Conservation (phyloP, 2,329 filamentous ascomycete genomes). For the Cladosporium sp. region DNA sequence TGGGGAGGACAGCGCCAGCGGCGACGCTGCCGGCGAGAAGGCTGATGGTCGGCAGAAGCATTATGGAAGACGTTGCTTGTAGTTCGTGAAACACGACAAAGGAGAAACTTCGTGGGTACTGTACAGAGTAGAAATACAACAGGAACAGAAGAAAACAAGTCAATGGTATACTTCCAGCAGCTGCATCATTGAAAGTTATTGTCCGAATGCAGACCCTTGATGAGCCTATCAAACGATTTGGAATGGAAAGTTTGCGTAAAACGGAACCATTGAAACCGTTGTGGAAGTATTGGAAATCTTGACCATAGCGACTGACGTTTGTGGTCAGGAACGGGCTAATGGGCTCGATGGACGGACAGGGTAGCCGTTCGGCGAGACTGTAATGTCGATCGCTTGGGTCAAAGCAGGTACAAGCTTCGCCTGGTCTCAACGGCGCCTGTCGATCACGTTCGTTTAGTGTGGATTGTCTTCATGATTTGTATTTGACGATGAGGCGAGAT, state of each 20-base stretch:
- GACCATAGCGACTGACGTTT: neutral
- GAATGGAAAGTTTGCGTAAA: neutral
- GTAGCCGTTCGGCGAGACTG: neutral
- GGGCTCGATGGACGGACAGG: neutral
- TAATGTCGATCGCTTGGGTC: neutral
- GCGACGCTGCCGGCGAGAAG: constrained; percentile 1
- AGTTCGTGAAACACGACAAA: neutral
- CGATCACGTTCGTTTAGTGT: neutral
- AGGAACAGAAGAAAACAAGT: neutral
- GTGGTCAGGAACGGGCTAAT: neutral
- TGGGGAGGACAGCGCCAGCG: neutral
- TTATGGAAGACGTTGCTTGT: neutral
- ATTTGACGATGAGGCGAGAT: neutral
- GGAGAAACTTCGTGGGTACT: neutral
- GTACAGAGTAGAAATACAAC: neutral
- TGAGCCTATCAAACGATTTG: neutral
- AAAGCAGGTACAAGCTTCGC: constrained; percentile 7
- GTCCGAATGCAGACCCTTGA: neutral
- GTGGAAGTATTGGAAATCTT: neutral
- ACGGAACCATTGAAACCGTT: neutral
- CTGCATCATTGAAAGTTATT: neutral
- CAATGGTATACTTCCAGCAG: neutral
- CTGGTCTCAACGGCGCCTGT: neutral
- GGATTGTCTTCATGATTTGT: neutral
- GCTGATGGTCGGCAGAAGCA: neutral